Conservation (phyloP, 345 rosid genomes). For the Luvunga scandens region DNA sequence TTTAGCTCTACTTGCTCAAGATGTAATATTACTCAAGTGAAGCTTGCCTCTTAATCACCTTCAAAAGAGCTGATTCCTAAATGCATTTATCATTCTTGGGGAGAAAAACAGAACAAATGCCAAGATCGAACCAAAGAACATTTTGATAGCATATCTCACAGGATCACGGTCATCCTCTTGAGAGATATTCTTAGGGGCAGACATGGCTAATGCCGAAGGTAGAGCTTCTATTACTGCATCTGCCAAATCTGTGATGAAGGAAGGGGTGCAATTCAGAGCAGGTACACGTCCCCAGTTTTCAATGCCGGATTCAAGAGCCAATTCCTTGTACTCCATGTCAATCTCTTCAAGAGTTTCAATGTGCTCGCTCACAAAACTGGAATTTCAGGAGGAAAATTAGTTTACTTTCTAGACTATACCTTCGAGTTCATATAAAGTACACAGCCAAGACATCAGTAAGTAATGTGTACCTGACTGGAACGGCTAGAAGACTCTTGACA, state of each 20-base stretch:
- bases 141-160: constrained; percentile 43
- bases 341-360: constrained; percentile 95
- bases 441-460: background rate
- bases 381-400: constrained; percentile 3
- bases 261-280: constrained; percentile 72
- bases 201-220: constrained; percentile 35
- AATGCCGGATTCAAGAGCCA: constrained; percentile 86
- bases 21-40: background rate
- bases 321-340: constrained; percentile 81
- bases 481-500: constrained; percentile 85
- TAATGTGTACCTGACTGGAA: constrained; percentile 73
- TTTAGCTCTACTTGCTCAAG: background rate
- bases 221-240: background rate
- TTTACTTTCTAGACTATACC: background rate
- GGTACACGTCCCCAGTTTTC: constrained; percentile 95
- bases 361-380: constrained; percentile 93
- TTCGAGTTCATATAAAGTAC: background rate
- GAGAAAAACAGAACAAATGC: constrained; percentile 66
- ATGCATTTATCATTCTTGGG: constrained; percentile 56
- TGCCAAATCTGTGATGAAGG: constrained; percentile 65
- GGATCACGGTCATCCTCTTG: constrained; percentile 54
- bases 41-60: background rate
- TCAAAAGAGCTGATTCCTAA: constrained; percentile 52
- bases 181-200: constrained; percentile 26
- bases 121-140: constrained; percentile 73